Evolutionary conservation across 805 yeast species (phyloP).

Genomic region (Starmera quercuum): DNA sequence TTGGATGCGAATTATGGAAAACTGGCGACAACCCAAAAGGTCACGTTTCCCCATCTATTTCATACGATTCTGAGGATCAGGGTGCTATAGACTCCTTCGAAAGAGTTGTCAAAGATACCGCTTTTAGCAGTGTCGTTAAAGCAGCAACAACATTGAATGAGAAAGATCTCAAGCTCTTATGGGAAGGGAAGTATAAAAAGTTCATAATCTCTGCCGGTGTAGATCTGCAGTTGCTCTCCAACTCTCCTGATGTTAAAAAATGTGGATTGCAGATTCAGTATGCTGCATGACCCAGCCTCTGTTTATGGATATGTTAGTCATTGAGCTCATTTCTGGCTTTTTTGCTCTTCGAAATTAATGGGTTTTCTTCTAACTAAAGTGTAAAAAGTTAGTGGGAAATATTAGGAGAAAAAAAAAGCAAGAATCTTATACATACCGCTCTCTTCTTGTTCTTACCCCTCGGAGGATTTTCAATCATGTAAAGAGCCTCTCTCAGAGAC

Average conservation of each 20-base stretch:
- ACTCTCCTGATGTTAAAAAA: slow-evolving; percentile 38
- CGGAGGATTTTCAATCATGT: slow-evolving; percentile 41
- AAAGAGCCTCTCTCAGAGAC: slow-evolving; percentile 47
- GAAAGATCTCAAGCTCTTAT: slow-evolving; percentile 52
- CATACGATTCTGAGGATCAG: slow-evolving; percentile 25
- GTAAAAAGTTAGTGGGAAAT: not conserved
- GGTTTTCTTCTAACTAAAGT: slow-evolving; percentile 1
- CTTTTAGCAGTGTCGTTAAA: slow-evolving; percentile 66
- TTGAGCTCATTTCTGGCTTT: not conserved
- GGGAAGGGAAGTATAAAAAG: slow-evolving; percentile 86
- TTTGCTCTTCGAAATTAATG: slow-evolving; percentile 1
- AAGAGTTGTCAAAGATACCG: slow-evolving; percentile 39
- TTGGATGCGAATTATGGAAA: slow-evolving; percentile 84
- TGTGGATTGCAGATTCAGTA: slow-evolving; percentile 59
- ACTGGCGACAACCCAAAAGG: slow-evolving; percentile 22
- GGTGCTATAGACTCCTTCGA: slow-evolving; percentile 45
- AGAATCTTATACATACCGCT: too few relatives aligned
- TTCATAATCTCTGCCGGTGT: slow-evolving; percentile 74
- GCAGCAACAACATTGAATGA: slow-evolving; percentile 63
- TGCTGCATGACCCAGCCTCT: slow-evolving; percentile 33
- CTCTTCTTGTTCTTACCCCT: slow-evolving; percentile 26
- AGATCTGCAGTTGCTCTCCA: slow-evolving; percentile 36
- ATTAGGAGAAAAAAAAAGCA: not conserved
- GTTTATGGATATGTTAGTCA: not conserved
- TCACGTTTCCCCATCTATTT: slow-evolving; percentile 23